Evolutionary conservation across 305 asterid genomes (phyloP), one percentile per base, ranked within the genome.

Genomic region (Solanum chacoense): DNA sequence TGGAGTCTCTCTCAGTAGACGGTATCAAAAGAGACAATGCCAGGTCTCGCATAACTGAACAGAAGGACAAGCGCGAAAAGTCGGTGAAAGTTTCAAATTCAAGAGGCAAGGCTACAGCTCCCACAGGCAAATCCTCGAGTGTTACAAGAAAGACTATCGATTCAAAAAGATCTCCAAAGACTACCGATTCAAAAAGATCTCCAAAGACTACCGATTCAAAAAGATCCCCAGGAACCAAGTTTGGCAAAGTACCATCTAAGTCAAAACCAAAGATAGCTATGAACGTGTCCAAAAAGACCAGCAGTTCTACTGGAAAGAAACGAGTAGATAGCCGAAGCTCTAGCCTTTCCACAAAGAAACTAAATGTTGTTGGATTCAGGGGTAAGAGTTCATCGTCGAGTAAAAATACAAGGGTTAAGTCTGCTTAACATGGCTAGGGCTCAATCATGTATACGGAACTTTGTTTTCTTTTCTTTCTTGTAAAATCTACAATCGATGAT

Each of bases 351-450:
- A 87, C 92, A 20, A 85, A 94, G 35, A 96, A 97, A 93, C 94
- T 97, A 89, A 92, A 91, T 84, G 99, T 97, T 32, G 98, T 95
- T 71, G 99, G 99, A 90, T 98, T 98, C 73, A 95, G 99, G 93
- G 99, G 99, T 24, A 92, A 96, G 55, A 95, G 97, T 88, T 92
- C 97, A 3, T 79, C 35, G 5, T 90, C 92, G 4, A 88, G 81
- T 87, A 84, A 85, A 55, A 73, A 87, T 7, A 85, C 78, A 88
- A 85, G 45, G 77, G 92, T 85, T 81, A 96, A 93, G 90, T 91
- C 93, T 13, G 85, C 90, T 91, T 93, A 93, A 94, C 75, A 81
- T 85, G 42, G 29, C 28, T 55, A 76, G 79, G 65, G 10, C 50
- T 79, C 74, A 50, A 77, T 80, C 71, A 85, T 91, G 88, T 35